These are phyloP conservation scores for Allodekkera sacchari DNA, from an alignment of 805 yeast species.

Conservation along the genomic window DNA sequence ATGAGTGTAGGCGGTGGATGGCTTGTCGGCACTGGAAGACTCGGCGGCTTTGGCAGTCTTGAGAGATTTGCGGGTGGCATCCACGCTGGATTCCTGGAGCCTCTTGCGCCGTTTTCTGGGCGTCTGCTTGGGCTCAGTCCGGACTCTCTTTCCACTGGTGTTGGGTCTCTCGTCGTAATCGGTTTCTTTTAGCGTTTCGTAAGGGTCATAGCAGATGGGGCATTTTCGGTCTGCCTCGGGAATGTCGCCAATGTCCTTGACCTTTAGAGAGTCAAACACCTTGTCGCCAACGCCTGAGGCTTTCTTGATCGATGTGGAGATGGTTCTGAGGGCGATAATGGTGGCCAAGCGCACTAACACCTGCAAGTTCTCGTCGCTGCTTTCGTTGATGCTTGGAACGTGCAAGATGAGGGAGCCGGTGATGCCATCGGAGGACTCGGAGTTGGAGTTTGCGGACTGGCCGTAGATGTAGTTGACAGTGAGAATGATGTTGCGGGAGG, in stretches of 20 bases:
- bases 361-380: slow-evolving; percentile 53
- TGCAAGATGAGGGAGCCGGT: slow-evolving; percentile 56
- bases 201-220: slow-evolving; percentile 58
- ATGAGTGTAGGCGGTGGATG: slow-evolving; percentile 35
- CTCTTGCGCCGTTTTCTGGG: slow-evolving; percentile 5
- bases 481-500: slow-evolving; percentile 29
- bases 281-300: slow-evolving; percentile 46
- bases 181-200: slow-evolving; percentile 13
- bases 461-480: slow-evolving; percentile 33
- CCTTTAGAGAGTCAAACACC: slow-evolving; percentile 43
- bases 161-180: slow-evolving; percentile 3
- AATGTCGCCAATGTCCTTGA: slow-evolving; percentile 24
- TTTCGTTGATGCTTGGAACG: slow-evolving; percentile 55
- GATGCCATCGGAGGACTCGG: slow-evolving; percentile 5
- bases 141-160: slow-evolving; percentile 6
- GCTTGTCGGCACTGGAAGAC: slow-evolving; percentile 7
- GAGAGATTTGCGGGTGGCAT: slow-evolving; percentile 6
- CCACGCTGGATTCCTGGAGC: slow-evolving; percentile 3
- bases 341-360: slow-evolving; percentile 61
- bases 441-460: slow-evolving; percentile 12
- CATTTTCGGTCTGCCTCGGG: slow-evolving; percentile 31
- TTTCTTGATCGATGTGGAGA: slow-evolving; percentile 40
- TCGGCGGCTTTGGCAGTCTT: slow-evolving; percentile 3
- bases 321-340: slow-evolving; percentile 57
- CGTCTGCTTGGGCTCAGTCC: slow-evolving; percentile 10